phyloP scores from a whole-genome alignment of 2,329 filamentous ascomycete genomes.

The Fusarium ramigenum region DNA sequence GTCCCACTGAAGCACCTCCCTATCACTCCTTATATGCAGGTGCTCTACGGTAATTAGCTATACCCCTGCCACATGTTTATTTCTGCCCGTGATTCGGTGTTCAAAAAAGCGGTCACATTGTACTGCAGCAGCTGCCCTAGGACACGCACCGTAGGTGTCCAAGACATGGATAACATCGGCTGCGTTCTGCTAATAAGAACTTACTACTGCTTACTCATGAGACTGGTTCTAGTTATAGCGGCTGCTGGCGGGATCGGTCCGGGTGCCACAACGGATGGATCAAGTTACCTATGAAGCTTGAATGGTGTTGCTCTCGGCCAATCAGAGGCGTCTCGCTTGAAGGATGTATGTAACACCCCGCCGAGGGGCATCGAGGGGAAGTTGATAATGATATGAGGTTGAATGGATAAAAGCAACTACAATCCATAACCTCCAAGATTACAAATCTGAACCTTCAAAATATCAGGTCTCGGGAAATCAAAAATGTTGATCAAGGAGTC shows the following conservation, averaged over 20 bases:
- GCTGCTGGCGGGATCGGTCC: conserved; percentile 23
- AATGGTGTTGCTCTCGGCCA: conserved; percentile 4
- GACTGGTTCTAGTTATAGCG: neutral
- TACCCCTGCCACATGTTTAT: conserved; percentile 20
- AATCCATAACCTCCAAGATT: neutral
- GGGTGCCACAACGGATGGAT: conserved; percentile 13
- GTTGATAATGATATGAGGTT: conserved; percentile 25
- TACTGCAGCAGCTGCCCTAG: conserved; percentile 1
- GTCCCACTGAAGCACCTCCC: conserved; percentile 14
- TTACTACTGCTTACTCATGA: neutral
- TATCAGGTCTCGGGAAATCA: neutral
- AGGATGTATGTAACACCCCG: conserved; percentile 25
- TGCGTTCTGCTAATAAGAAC: neutral
- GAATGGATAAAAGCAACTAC: neutral
- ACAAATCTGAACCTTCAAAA: neutral
- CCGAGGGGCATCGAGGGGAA: conserved; percentile 35
- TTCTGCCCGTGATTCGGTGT: neutral
- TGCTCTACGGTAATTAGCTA: conserved; percentile 7
- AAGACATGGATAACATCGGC: neutral
- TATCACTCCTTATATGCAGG: conserved; percentile 24
- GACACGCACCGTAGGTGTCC: neutral
- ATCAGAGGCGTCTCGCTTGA: conserved; percentile 17
- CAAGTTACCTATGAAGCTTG: conserved; percentile 24
- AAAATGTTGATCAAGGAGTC: conserved; percentile 65
- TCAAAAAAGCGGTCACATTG: conserved; percentile 25